Conservation (phyloP, 495 filamentous ascomycete species). For the Neurospora sp. region DNA sequence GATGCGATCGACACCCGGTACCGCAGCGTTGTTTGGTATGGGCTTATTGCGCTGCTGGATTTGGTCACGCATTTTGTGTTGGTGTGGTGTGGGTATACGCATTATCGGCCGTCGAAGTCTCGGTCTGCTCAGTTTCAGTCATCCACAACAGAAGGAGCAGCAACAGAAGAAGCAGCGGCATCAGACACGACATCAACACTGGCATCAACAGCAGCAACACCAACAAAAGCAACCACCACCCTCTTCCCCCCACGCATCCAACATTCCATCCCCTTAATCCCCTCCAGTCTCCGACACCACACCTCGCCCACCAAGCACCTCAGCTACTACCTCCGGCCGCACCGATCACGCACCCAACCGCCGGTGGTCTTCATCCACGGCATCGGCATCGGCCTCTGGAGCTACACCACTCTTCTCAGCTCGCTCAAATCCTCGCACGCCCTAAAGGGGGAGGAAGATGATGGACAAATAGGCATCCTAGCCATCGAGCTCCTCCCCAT, state of each 20-base stretch:
- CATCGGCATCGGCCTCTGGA: conserved; percentile 58
- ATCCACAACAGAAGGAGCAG: not conserved
- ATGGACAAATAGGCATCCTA: conserved; percentile 50
- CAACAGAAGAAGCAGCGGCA: not conserved
- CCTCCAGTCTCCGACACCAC: conserved; percentile 4
- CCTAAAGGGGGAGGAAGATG: conserved; percentile 3
- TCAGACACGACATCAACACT: not conserved
- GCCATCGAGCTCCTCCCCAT: conserved; percentile 56
- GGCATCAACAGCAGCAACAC: not conserved
- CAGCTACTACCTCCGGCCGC: conserved; percentile 56
- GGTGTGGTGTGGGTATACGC: conserved; percentile 38
- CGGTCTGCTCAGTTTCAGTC: not conserved
- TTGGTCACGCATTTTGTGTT: conserved; percentile 26
- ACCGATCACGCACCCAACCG: conserved; percentile 41
- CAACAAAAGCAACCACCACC: conserved; percentile 21
- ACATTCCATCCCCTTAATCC: conserved; percentile 24
- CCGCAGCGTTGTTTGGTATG: conserved; percentile 55
- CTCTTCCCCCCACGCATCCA: conserved; percentile 49
- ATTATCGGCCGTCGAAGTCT: conserved; percentile 28
- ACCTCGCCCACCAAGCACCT: conserved; percentile 38
- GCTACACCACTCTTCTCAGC: conserved; percentile 47
- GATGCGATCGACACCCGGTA: conserved; percentile 52
- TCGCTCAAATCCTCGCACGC: conserved; percentile 31
- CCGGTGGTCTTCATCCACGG: conserved; percentile 61
- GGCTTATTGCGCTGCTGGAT: conserved; percentile 30